phyloP scores from a whole-genome alignment of 1,139 yeast species.

The Candida mesenterica region DNA sequence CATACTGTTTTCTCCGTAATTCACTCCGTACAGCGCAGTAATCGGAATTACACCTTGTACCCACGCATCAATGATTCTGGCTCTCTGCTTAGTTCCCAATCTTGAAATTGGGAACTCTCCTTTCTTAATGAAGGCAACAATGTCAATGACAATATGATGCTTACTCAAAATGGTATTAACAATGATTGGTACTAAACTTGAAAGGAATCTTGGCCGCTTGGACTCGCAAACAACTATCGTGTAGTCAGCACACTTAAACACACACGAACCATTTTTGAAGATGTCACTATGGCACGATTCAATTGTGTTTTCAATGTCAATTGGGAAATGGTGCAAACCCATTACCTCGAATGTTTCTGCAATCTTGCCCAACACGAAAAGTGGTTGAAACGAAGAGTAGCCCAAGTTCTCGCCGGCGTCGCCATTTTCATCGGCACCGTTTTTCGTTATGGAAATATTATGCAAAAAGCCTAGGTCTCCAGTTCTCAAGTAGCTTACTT shows the following conservation, averaged over 20 bases:
- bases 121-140: slow-evolving; percentile 73
- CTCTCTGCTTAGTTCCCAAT: slow-evolving; percentile 74
- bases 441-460: slow-evolving; percentile 54
- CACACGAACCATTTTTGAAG: slow-evolving; percentile 58
- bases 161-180: slow-evolving; percentile 75
- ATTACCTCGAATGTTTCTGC: slow-evolving; percentile 87
- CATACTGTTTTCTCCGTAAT: slow-evolving; percentile 66
- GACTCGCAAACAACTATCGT: slow-evolving; percentile 79
- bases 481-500: slow-evolving; percentile 71
- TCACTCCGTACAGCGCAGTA: slow-evolving; percentile 48
- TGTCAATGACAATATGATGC: slow-evolving; percentile 83
- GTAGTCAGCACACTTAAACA: slow-evolving; percentile 82
- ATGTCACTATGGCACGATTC: slow-evolving; percentile 64
- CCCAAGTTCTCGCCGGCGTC: slow-evolving; percentile 39
- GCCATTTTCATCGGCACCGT: slow-evolving; percentile 40
- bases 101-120: slow-evolving; percentile 69
- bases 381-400: slow-evolving; percentile 61
- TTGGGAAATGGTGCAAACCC: slow-evolving; percentile 89
- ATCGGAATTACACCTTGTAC: slow-evolving; percentile 49
- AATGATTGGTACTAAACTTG: slow-evolving; percentile 80
- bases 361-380: slow-evolving; percentile 82
- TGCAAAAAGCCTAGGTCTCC: slow-evolving; percentile 95
- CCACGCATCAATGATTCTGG: slow-evolving; percentile 60
- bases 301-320: slow-evolving; percentile 76
- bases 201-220: slow-evolving; percentile 47